Evolutionary conservation across 805 yeast species (phyloP).

Genomic region (Lipomyces orientalis): DNA sequence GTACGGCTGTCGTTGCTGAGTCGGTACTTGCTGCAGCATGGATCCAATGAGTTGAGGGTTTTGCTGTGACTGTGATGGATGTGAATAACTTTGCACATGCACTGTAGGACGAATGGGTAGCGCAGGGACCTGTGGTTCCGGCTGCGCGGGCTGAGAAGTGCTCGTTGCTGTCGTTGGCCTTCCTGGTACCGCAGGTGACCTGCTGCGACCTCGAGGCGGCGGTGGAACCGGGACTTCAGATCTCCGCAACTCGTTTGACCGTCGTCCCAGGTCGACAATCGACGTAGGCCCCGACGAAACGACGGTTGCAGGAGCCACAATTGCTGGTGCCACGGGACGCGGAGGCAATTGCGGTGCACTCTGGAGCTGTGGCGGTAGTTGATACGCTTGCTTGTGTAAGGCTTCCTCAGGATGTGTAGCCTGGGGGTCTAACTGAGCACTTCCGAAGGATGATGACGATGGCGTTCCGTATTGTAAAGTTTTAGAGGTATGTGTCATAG

Average conservation of each 20-base stretch:
- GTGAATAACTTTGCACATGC: not conserved
- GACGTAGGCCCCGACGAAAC: constrained; percentile 17
- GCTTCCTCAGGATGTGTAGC: not conserved
- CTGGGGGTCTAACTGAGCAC: not conserved
- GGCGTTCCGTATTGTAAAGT: not conserved
- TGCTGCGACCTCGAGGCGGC: constrained; percentile 23
- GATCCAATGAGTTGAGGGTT: not conserved
- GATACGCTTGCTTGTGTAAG: not conserved
- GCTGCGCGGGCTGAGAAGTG: not conserved
- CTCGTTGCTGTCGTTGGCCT: not conserved
- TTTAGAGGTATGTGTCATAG: not conserved
- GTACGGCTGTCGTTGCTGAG: constrained; percentile 1
- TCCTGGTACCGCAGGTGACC: constrained; percentile 12
- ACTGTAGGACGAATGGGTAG: not conserved
- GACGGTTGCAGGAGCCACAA: constrained; percentile 2
- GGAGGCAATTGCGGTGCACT: constrained; percentile 10
- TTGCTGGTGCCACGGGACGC: constrained; percentile 11
- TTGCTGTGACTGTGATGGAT: constrained; percentile 3
- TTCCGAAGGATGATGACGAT: not conserved
- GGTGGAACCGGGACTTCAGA: constrained; percentile 11
- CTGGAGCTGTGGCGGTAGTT: not conserved
- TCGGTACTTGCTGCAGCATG: not conserved
- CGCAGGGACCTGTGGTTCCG: constrained; percentile 1
- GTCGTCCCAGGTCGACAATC: constrained; percentile 15
- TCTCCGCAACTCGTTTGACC: constrained; percentile 14